phyloP scores from a whole-genome alignment of 2,329 filamentous ascomycete genomes.

The Phialophora macrospora region DNA sequence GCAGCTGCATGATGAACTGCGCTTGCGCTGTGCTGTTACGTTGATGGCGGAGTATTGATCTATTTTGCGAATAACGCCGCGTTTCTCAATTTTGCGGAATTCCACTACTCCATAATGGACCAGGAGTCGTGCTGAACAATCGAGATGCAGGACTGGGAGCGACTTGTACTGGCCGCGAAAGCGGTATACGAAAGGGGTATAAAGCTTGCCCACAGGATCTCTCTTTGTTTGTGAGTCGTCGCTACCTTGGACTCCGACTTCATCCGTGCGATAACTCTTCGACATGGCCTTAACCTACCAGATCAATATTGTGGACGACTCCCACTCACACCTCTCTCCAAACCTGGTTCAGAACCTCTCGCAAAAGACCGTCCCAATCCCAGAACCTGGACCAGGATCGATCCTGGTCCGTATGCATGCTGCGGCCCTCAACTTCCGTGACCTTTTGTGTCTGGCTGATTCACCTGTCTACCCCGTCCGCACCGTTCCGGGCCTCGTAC shows the following conservation, averaged over 20 bases:
- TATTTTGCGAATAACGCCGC: too few relatives aligned
- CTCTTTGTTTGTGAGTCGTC: neutral
- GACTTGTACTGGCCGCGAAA: too few relatives aligned
- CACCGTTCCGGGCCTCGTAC: constrained; percentile 35
- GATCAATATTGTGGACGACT: constrained; percentile 7
- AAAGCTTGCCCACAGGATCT: too few relatives aligned
- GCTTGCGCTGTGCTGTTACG: neutral
- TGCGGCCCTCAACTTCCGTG: constrained; percentile 57
- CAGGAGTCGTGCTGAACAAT: too few relatives aligned
- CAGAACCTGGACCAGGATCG: constrained; percentile 8
- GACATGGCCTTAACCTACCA: constrained; percentile 3
- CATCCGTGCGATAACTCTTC: too few relatives aligned
- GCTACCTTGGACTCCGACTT: neutral
- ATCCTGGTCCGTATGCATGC: constrained; percentile 65
- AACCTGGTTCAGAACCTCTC: constrained; percentile 7
- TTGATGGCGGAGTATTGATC: too few relatives aligned
- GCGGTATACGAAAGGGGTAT: too few relatives aligned
- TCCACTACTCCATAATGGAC: neutral
- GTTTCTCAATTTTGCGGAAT: neutral
- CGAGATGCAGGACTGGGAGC: too few relatives aligned
- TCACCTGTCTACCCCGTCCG: constrained; percentile 13
- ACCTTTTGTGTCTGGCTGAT: constrained; percentile 42
- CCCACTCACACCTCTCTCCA: constrained; percentile 10
- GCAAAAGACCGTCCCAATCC: neutral
- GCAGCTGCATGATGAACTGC: neutral